Evolutionary conservation across 257 asterid species (phyloP), one percentile per base, ranked within the genome.

Genomic region (Penstemon eatonii): DNA sequence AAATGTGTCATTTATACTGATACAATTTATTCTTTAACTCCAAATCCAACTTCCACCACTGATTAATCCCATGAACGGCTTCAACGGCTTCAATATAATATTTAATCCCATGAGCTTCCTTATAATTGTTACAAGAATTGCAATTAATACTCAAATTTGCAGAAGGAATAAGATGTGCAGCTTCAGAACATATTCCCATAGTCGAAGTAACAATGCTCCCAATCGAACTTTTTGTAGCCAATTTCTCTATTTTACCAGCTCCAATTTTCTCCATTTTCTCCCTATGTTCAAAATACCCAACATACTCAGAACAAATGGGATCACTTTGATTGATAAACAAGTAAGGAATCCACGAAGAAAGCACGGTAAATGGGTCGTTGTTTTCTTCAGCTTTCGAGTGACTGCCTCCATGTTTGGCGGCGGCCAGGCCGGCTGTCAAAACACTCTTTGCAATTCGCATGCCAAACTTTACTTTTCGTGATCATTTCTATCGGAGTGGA

Each of bases 321-420:
- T 91, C 95, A 0, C 59, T 66, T 9, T 81, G 92, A 53, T 89
- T 82, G 12, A 91, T 46, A 47, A 89, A 91, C 68, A 91, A 52
- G 74, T 83, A 83, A 0, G 98, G 97, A 3, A 82, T n/a, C 97
- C 97, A 91, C 5, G 83, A 58, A 1, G 90, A 82, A 12, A 91
- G 60, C 60, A 60, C 39, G 0, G 3, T 18, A 40, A 91, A 87
- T 0, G 75, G 68, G 19, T 86, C 84, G 1, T 42, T 25, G 33
- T 25, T 57, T 11, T 73, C 77, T 1, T 5, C 6, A 6, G 41
- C 6, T 69, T 75, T 43, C 63, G 45, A 44, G 7, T 41, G 10
- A 50, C 19, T 57, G 33, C 68, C 47, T 46, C 65, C 59, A 5
- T 65, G 77, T 36, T 78, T 72, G 0, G 91, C 95, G 2, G 67